phyloP scores from a whole-genome alignment of 192 early-diverging fungal genomes.

The Backusella circina region DNA sequence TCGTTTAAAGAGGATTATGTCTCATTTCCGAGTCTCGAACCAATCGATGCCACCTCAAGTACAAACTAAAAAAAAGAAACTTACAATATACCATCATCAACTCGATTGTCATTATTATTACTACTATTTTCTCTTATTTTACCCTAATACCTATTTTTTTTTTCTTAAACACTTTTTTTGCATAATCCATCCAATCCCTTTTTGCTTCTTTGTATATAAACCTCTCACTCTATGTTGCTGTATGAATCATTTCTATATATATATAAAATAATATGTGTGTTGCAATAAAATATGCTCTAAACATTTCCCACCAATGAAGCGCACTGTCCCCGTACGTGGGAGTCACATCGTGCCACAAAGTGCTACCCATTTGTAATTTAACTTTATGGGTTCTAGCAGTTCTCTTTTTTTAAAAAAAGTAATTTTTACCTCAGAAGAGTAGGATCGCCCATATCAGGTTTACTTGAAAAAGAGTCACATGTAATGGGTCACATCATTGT shows the following conservation, averaged over 20 bases:
- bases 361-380: not conserved
- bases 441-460: not conserved
- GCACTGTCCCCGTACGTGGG: not conserved
- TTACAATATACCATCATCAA: too few relatives aligned
- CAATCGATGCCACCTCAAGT: not conserved
- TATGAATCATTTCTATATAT: slow-evolving; percentile 3
- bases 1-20: slow-evolving; percentile 24
- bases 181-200: slow-evolving; percentile 6
- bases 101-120: not conserved
- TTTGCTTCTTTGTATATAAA: not conserved
- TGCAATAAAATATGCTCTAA: slow-evolving; percentile 5
- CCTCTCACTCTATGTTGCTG: not conserved
- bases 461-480: not conserved
- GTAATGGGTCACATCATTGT: not conserved
- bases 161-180: not conserved
- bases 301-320: slow-evolving; percentile 2
- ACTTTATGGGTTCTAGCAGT: not conserved
- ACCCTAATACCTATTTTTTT: not conserved
- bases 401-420: not conserved
- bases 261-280: slow-evolving; percentile 2
- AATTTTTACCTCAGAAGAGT: not conserved
- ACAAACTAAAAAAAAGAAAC: not conserved
- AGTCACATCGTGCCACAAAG: not conserved
- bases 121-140: not conserved
- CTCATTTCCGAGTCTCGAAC: slow-evolving; percentile 17